These are phyloP conservation scores for Candida namnaoensis DNA, from an alignment of 805 yeast genomes.

Conservation along the genomic window DNA sequence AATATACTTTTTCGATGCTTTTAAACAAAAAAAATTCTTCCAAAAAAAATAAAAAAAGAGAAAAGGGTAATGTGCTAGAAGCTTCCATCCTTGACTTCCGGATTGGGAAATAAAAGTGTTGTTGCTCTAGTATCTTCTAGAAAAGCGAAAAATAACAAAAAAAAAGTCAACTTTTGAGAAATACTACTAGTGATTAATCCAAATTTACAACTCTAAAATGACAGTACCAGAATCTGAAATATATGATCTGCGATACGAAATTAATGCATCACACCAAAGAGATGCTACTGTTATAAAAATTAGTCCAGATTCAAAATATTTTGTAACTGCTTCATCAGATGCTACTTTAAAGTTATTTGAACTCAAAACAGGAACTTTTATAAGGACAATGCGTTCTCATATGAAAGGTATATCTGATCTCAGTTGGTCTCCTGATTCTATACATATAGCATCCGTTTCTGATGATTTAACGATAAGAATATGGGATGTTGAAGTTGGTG, in stretches of 20 bases:
- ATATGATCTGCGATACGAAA: background rate
- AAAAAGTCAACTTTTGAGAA: too few relatives aligned
- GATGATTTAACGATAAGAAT: constrained; percentile 78
- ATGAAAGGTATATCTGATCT: constrained; percentile 65
- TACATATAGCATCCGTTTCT: constrained; percentile 71
- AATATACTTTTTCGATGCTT: background rate
- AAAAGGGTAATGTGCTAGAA: background rate
- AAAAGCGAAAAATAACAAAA: too few relatives aligned
- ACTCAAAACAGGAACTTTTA: constrained; percentile 24
- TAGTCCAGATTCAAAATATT: constrained; percentile 47
- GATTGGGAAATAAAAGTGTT: background rate
- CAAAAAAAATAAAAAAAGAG: too few relatives aligned
- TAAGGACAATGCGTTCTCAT: constrained; percentile 44
- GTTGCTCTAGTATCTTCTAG: too few relatives aligned
- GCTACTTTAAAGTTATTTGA: constrained; percentile 53
- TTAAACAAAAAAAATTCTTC: background rate
- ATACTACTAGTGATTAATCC: too few relatives aligned
- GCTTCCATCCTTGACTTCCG: background rate
- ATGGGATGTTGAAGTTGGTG: constrained; percentile 51
- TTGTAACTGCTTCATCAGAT: constrained; percentile 57
- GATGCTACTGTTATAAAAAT: constrained; percentile 40
- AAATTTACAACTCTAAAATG: too few relatives aligned
- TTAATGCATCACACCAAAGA: constrained; percentile 1
- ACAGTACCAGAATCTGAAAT: background rate
- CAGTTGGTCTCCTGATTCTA: constrained; percentile 69